These are phyloP conservation scores for Hsuehochloa calcarea DNA, from an alignment of 176 grass and related monocot species.

Conservation along the genomic window DNA sequence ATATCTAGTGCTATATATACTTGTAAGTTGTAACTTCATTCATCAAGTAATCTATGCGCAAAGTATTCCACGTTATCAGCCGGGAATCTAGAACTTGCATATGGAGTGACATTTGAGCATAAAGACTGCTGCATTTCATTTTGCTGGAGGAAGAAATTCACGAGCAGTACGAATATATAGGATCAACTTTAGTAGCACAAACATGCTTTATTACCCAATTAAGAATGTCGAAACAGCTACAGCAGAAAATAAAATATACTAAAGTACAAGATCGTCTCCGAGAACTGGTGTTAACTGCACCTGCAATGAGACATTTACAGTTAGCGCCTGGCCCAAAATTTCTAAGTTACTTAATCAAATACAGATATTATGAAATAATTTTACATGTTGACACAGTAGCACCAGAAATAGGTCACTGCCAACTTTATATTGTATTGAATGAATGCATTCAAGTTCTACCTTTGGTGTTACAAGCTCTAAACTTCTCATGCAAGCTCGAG, in stretches of 20 bases:
- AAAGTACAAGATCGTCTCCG: background rate
- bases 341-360: background rate
- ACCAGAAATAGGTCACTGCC: background rate
- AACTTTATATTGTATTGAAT: background rate
- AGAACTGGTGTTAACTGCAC: background rate
- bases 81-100: too few relatives aligned
- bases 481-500: too few relatives aligned
- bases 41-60: too few relatives aligned
- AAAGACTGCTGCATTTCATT: too few relatives aligned
- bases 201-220: slow-evolving; percentile 5
- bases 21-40: too few relatives aligned
- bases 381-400: background rate
- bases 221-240: background rate
- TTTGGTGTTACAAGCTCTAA: background rate
- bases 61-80: too few relatives aligned
- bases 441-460: background rate
- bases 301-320: background rate
- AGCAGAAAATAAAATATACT: background rate
- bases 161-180: background rate
- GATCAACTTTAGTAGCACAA: background rate
- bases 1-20: too few relatives aligned
- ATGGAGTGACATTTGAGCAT: too few relatives aligned
- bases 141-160: background rate
- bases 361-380: background rate
- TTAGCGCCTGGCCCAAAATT: background rate